phyloP scores from a whole-genome alignment of 1,284 basidiomycete genomes.

The Psilocybe mexicana region DNA sequence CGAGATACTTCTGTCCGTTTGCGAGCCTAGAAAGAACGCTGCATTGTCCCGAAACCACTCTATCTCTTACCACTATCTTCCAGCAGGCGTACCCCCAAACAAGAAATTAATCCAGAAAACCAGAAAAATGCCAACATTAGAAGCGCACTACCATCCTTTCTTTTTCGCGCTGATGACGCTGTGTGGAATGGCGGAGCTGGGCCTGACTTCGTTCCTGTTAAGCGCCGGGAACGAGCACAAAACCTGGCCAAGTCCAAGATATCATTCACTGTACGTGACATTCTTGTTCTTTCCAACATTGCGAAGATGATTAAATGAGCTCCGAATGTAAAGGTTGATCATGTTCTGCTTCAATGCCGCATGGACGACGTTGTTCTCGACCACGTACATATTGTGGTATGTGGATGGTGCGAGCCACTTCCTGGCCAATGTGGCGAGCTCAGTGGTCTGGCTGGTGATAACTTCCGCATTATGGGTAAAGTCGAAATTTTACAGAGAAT shows the following conservation, averaged over 20 bases:
- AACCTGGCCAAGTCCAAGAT: constrained; percentile 60
- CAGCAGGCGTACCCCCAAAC: background rate
- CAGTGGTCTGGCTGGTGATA: constrained; percentile 68
- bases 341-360: constrained; percentile 67
- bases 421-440: constrained; percentile 72
- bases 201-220: constrained; percentile 69
- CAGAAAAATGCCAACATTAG: constrained; percentile 40
- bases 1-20: constrained; percentile 14
- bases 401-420: constrained; percentile 63
- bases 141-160: constrained; percentile 64
- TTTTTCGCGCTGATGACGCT: constrained; percentile 70
- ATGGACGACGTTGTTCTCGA: constrained; percentile 71
- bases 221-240: constrained; percentile 59
- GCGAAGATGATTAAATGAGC: background rate
- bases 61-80: background rate
- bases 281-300: background rate
- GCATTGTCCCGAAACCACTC: background rate
- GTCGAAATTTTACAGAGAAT: constrained; percentile 2
- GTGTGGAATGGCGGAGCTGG: constrained; percentile 67
- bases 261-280: constrained; percentile 62
- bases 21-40: background rate
- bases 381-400: constrained; percentile 69
- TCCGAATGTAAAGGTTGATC: constrained; percentile 41
- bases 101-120: background rate
- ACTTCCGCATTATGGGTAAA: constrained; percentile 66